Base-by-base conservation (phyloP, 345 rosid genomes). In the Linum usitatissimum region DNA sequence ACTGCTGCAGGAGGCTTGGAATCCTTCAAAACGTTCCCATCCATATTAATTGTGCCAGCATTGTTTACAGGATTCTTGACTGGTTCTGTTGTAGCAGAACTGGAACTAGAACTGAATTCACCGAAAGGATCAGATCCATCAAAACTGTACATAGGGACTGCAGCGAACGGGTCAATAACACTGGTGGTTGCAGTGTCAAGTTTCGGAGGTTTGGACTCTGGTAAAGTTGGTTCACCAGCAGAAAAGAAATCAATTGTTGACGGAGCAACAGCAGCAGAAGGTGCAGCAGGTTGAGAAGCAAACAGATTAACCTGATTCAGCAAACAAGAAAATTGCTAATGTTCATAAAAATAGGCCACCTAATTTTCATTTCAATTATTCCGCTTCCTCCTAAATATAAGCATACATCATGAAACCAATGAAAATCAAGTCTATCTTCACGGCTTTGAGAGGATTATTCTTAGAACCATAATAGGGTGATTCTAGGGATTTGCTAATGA, bases 51-150 rank as follows among this genome's bases (percentile, higher is more conserved):
- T 60, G 70, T 67, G 73, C 70, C 70, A 23, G 62, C 76, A 54
- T 68, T 83, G 61, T 66, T 77, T 23, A 21, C 31, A 53, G 78
- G 69, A 68, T 68, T 72, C 73, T 76, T 78, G n/a, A 78, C 70
- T 17, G 82, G 67, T 71, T 70, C 83, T 42, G 80, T 56, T 30
- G 87, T 70, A 31, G 54, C 71, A 58, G 85, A 64, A 76, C 72
- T 72, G 15, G 91, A 65, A 69, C 80, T 59, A 65, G 90, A 83
- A 68, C 88, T 77, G 74, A 86, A 94, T 64, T 78, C 84, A 63
- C 95, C 91, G 68, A 88, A 86, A 69, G 81, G 80, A 81, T 88
- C 92, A 63, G 99, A 86, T 64, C 88, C 90, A 73, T 90, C 94
- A 69, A 83, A 87, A 71, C 38, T 87, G 62, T 84, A 83, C 68